Evolutionary conservation across 176 grass and related monocot species (phyloP).

Genomic region (Canna indica): DNA sequence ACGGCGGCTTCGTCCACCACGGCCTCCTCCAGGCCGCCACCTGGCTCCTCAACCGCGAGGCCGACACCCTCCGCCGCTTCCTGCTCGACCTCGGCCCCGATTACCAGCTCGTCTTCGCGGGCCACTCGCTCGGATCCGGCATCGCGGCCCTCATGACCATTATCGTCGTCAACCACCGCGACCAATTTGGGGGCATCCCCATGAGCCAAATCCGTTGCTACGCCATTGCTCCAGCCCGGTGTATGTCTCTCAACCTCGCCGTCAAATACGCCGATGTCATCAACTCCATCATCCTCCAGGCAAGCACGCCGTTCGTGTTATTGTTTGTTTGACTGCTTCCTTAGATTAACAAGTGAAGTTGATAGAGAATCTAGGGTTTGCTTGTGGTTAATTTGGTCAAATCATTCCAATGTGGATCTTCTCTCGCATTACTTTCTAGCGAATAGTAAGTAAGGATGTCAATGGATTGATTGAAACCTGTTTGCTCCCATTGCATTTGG

Average conservation of each 20-base stretch:
- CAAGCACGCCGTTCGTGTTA: too few relatives aligned
- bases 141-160: slow-evolving; percentile 76
- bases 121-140: slow-evolving; percentile 86
- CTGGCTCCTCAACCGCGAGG: slow-evolving; percentile 64
- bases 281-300: slow-evolving; percentile 87
- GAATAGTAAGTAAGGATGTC: too few relatives aligned
- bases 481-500: too few relatives aligned
- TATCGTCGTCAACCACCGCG: slow-evolving; percentile 64
- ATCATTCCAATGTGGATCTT: too few relatives aligned
- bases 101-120: slow-evolving; percentile 56
- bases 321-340: too few relatives aligned
- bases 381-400: too few relatives aligned
- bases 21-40: slow-evolving; percentile 66
- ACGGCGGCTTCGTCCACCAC: slow-evolving; percentile 84
- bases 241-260: slow-evolving; percentile 96
- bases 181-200: slow-evolving; percentile 43
- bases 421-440: too few relatives aligned
- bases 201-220: slow-evolving; percentile 60
- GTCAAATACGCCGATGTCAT: slow-evolving; percentile 97
- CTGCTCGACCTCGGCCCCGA: slow-evolving; percentile 32
- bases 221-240: slow-evolving; percentile 63
- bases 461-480: too few relatives aligned
- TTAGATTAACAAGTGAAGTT: too few relatives aligned
- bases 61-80: slow-evolving; percentile 30
- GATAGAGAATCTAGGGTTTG: too few relatives aligned